Base-by-base conservation (phyloP, 2,329 filamentous ascomycete genomes). In the Neospermospora avenae region DNA sequence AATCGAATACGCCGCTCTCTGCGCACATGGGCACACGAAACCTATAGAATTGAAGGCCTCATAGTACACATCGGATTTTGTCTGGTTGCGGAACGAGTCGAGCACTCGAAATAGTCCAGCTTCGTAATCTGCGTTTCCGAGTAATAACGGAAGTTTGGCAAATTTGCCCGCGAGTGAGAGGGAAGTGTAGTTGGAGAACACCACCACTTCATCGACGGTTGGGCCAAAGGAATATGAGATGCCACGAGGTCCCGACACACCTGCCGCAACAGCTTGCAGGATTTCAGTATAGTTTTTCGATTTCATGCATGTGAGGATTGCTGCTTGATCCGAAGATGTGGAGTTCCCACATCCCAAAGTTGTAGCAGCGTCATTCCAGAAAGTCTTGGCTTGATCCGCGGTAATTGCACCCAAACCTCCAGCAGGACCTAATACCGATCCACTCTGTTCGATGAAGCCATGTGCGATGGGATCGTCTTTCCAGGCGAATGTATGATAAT, bases 11-110 rank as follows among this genome's bases (percentile, higher is more conserved):
- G 66, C 61, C 55, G 68, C 59, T 44, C 58, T 11, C 61, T 58
- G 44, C 11, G 67, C 68, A 22, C 66, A 64, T 18, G 70, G 67
- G 60, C 72, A 72, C 52, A 41, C 77, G 53, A 71, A 72, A 0
- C 49, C 52, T 1, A 35, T 31, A 20, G 55, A 45, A 48, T 66
- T 66, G 39, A 65, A 56, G 1, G 51, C 44, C 10, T 59, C 54
- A 8, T 44, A 57, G 14, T 22, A 18, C 28, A n/a, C 24, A 10
- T 31, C 42, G 8, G 53, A 63, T n/a, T 24, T 45, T 6, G 49
- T 59, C 31, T 28, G 7, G 22, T 48, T 37, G 11, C 51, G 39
- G 31, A 45, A 39, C 18, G 11, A n/a, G 31, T 57, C 37, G 18
- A 55, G 18, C 5, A 42, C 51, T 22, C 63, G 59, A 46, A 61